Conservation (phyloP, 2,329 filamentous ascomycete species). For the Thelonectria blattea region DNA sequence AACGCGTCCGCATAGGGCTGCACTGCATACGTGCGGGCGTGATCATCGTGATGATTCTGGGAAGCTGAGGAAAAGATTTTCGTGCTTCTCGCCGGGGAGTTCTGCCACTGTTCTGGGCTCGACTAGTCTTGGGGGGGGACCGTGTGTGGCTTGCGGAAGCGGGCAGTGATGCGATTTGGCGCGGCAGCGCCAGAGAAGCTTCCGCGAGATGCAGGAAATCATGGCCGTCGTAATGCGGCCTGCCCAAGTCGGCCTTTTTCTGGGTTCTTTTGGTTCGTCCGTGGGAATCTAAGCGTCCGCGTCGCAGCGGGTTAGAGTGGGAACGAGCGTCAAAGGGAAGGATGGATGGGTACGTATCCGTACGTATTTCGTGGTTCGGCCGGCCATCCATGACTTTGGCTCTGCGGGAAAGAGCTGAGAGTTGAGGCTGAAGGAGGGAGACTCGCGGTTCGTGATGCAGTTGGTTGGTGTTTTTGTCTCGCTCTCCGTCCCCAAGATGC, state of each 20-base stretch:
- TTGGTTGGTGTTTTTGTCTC: background rate
- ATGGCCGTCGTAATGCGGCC: slow-evolving; percentile 12
- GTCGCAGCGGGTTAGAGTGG: slow-evolving; percentile 1
- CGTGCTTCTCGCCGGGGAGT: background rate
- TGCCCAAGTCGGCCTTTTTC: slow-evolving; percentile 1
- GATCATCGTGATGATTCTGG: background rate
- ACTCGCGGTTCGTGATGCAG: background rate
- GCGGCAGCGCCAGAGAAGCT: slow-evolving; percentile 6
- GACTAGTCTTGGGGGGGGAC: background rate
- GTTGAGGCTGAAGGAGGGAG: background rate
- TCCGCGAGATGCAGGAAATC: background rate
- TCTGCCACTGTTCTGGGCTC: background rate
- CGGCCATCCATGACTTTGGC: too few species aligned
- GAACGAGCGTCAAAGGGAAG: background rate
- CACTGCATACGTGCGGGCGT: slow-evolving; percentile 7
- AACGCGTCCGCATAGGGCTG: slow-evolving; percentile 8
- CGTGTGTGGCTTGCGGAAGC: background rate
- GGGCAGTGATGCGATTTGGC: slow-evolving; percentile 6
- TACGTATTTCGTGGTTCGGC: too few species aligned
- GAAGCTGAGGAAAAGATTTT: background rate
- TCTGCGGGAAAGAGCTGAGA: background rate
- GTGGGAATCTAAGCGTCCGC: slow-evolving; percentile 4
- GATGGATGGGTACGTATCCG: too few species aligned
- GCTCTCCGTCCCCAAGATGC: background rate
- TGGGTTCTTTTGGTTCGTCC: background rate